These are phyloP conservation scores for Trichoderma simmonsii DNA, from an alignment of 2,329 filamentous ascomycete genomes.

Conservation along the genomic window DNA sequence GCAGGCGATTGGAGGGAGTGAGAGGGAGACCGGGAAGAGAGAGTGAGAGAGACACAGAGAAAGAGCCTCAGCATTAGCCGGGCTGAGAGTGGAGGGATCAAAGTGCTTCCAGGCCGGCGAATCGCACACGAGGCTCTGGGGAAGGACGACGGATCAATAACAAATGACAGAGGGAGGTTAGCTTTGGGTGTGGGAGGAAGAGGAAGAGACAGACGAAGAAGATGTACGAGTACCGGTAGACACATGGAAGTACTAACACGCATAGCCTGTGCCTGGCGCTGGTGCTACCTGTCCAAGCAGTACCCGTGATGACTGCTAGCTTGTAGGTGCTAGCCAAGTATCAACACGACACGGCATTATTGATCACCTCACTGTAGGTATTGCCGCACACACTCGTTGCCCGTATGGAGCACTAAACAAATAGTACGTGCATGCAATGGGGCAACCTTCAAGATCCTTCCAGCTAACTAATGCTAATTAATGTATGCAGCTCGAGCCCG, in stretches of 20 bases:
- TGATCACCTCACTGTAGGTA: background rate
- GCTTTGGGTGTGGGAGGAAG: slow-evolving; percentile 3
- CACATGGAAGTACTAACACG: background rate
- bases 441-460: slow-evolving; percentile 6
- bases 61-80: background rate
- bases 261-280: background rate
- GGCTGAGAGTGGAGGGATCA: background rate
- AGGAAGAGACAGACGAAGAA: background rate
- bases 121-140: background rate
- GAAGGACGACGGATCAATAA: background rate
- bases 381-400: background rate
- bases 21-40: background rate
- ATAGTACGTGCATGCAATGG: slow-evolving; percentile 2
- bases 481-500: slow-evolving; percentile 13
- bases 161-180: background rate
- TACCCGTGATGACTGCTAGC: background rate
- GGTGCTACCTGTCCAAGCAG: background rate
- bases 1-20: background rate
- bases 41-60: background rate
- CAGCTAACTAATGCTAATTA: slow-evolving; percentile 3
- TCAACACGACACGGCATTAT: background rate
- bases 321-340: background rate
- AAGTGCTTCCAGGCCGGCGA: background rate
- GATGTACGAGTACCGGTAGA: background rate
- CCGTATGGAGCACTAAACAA: background rate